Percentiles rank a stretch among this genome's conserved stretches.
These are phyloP conservation scores for Actinidia polygama DNA, from an alignment of 179 eudicot species.

Conservation along the genomic window DNA sequence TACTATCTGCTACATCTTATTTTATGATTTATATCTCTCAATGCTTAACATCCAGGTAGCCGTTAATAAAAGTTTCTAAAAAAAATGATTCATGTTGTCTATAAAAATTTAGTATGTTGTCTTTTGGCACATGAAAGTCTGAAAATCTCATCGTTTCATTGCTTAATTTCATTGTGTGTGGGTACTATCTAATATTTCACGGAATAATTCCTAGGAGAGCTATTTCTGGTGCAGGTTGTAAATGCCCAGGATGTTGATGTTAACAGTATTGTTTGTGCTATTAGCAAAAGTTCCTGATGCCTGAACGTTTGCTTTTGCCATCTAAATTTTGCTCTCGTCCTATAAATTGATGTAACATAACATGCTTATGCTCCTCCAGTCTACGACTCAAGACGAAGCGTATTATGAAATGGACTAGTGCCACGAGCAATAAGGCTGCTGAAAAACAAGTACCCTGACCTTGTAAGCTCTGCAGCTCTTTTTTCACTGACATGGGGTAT, in stretches of 20 bases:
- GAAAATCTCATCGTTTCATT: slow-evolving; percentile 11
- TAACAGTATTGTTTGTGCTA: slow-evolving; percentile 85
- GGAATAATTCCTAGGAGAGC: not conserved
- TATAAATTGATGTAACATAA: slow-evolving; percentile 8
- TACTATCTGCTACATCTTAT: not conserved
- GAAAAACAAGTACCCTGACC: slow-evolving; percentile 96
- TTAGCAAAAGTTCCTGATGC: slow-evolving; percentile 99
- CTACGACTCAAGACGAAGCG: slow-evolving; percentile 95
- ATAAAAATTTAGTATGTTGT: not conserved
- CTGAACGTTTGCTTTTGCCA: slow-evolving; percentile 57
- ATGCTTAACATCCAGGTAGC: not conserved
- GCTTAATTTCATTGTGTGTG: slow-evolving; percentile 6
- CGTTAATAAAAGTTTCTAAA: not conserved
- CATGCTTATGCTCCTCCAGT: slow-evolving; percentile 36
- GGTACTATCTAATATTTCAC: not conserved
- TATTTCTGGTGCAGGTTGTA: slow-evolving; percentile 57
- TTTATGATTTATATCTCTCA: not conserved
- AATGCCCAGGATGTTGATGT: slow-evolving; percentile 97
- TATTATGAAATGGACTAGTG: slow-evolving; percentile 94
- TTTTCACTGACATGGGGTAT: not conserved
- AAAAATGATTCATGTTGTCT: not conserved
- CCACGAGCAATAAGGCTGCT: slow-evolving; percentile 87
- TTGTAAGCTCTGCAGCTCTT: slow-evolving; percentile 55
- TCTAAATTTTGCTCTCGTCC: not conserved
- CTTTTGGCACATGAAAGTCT: not conserved